Conservation (phyloP, 1,284 basidiomycete genomes). For the Pholiota adiposa region DNA sequence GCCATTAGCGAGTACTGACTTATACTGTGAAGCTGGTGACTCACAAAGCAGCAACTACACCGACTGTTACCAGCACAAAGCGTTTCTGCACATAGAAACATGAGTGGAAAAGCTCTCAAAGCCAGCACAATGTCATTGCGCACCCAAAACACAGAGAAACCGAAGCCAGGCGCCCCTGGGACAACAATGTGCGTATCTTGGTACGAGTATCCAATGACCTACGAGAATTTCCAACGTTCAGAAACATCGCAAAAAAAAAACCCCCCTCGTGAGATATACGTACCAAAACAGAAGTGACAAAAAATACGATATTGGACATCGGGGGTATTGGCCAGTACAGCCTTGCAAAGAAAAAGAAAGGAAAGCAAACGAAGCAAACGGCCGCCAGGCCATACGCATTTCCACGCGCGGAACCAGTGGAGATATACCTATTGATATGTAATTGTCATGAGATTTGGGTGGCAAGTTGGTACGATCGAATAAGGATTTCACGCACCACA, state of each 20-base stretch:
- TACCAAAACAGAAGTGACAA: constrained; percentile 72
- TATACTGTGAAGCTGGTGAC: constrained; percentile 19
- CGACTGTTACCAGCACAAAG: constrained; percentile 63
- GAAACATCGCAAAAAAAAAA: neutral
- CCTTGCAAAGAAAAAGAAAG: constrained; percentile 66
- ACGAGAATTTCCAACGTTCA: neutral
- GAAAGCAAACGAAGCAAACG: constrained; percentile 71
- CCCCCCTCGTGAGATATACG: constrained; percentile 24
- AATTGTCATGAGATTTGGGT: too few relatives aligned
- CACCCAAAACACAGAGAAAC: constrained; percentile 62
- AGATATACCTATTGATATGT: constrained; percentile 67
- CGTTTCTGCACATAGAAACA: too few relatives aligned
- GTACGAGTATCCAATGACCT: constrained; percentile 79
- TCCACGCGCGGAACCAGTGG: constrained; percentile 66
- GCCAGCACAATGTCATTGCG: constrained; percentile 19
- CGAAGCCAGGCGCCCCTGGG: constrained; percentile 57
- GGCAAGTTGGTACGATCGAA: neutral
- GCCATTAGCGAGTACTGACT: neutral
- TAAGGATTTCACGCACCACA: constrained; percentile 56
- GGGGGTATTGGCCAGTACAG: constrained; percentile 80
- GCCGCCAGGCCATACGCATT: constrained; percentile 80
- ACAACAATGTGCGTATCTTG: constrained; percentile 54
- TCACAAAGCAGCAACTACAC: constrained; percentile 69
- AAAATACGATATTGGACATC: constrained; percentile 75
- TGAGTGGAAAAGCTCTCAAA: neutral